Conservation (phyloP, 345 rosid species). For the Aethionema arabicum region DNA sequence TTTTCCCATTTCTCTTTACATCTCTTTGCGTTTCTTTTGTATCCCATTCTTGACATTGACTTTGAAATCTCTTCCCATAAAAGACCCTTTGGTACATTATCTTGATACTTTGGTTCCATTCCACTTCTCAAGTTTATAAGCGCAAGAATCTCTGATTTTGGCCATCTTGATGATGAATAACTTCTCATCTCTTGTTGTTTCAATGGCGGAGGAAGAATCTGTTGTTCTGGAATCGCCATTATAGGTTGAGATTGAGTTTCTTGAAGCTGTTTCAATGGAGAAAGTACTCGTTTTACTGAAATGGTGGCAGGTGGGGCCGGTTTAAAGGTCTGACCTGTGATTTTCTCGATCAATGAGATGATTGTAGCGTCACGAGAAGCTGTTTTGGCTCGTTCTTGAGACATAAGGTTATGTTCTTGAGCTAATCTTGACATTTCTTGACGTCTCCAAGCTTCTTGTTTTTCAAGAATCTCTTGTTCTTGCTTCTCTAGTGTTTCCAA, state of each 20-base stretch:
- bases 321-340: conserved; percentile 67
- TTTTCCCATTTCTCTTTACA: conserved; percentile 97
- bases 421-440: conserved; percentile 65
- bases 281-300: conserved; percentile 14
- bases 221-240: conserved; percentile 55
- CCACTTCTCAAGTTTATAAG: conserved; percentile 60
- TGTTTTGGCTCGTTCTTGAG: conserved; percentile 66
- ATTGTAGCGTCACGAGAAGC: conserved; percentile 70
- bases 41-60: conserved; percentile 63
- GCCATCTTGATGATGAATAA: conserved; percentile 68
- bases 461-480: conserved; percentile 70
- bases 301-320: conserved; percentile 28
- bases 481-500: conserved; percentile 78
- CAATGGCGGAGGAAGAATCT: conserved; percentile 39
- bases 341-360: conserved; percentile 62
- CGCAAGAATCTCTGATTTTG: conserved; percentile 70
- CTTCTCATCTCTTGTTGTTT: conserved; percentile 32
- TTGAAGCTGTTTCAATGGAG: conserved; percentile 25
- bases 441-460: conserved; percentile 83
- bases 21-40: conserved; percentile 66
- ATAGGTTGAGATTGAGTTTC: conserved; percentile 40
- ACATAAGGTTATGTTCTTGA: conserved; percentile 67
- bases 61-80: conserved; percentile 79
- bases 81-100: conserved; percentile 74
- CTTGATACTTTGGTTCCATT: conserved; percentile 64